Evolutionary conservation across 192 early-diverging fungal genomes (phyloP).

Genomic region (Coemansia sp.): DNA sequence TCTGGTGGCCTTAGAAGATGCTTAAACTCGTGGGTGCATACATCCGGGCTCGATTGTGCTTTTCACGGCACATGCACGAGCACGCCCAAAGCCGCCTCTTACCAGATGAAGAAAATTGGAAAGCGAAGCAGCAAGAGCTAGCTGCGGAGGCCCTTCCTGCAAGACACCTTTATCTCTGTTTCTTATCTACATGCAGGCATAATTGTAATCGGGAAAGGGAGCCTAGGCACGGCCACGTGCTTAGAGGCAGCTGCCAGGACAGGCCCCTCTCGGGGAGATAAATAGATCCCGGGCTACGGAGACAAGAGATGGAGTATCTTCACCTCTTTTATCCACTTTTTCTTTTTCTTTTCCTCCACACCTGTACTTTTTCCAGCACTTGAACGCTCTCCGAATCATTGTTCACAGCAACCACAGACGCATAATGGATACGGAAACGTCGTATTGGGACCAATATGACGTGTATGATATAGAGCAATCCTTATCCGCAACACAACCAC

Average conservation of each 20-base stretch:
- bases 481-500: neutral
- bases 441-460: slow-evolving; percentile 50
- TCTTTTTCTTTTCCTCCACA: neutral
- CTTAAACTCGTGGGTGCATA: neutral
- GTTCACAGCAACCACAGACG: neutral
- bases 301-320: neutral
- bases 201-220: neutral
- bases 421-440: slow-evolving; percentile 26
- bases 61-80: neutral
- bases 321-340: neutral
- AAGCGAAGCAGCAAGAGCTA: neutral
- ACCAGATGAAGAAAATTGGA: neutral
- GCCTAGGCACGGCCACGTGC: neutral
- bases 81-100: neutral
- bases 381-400: neutral
- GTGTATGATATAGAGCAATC: neutral
- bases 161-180: neutral
- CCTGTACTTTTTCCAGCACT: neutral
- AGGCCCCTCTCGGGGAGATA: neutral
- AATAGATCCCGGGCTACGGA: neutral
- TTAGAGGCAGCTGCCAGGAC: neutral
- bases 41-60: neutral
- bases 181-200: neutral
- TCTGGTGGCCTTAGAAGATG: neutral
- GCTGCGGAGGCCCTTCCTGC: neutral